phyloP scores from a whole-genome alignment of 441 rosid genomes.

The Jatropha multifida region DNA sequence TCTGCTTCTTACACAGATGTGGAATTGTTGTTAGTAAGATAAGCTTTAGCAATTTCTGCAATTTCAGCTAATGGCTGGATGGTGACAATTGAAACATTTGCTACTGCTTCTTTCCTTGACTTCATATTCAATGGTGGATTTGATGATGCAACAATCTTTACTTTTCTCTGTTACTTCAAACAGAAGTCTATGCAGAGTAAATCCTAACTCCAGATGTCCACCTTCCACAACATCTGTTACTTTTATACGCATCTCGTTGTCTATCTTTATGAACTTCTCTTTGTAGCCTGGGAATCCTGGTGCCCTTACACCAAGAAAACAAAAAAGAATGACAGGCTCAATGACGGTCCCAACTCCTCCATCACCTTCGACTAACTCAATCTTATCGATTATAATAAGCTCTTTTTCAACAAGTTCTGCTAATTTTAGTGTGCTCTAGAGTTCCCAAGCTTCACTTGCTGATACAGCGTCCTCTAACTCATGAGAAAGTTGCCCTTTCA shows the following conservation, averaged over 20 bases:
- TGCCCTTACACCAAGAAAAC: not conserved
- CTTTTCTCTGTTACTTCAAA: conserved; percentile 1
- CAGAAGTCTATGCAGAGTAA: not conserved
- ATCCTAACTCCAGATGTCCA: not conserved
- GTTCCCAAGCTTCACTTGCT: conserved; percentile 5
- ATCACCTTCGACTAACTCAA: conserved; percentile 11
- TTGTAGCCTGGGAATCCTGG: not conserved
- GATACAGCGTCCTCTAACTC: not conserved
- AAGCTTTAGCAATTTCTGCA: conserved; percentile 1
- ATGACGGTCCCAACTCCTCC: conserved; percentile 15
- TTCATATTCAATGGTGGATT: not conserved
- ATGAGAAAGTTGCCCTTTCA: not conserved
- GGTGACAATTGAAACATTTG: not conserved
- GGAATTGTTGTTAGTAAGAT: not conserved
- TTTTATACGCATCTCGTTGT: not conserved
- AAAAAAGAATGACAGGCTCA: not conserved
- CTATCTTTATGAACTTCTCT: not conserved
- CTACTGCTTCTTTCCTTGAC: conserved; percentile 1
- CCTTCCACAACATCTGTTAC: conserved; percentile 12
- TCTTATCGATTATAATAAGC: not conserved
- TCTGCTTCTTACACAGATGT: not conserved
- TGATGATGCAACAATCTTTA: conserved; percentile 4
- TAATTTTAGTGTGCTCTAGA: not conserved
- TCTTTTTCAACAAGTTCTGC: not conserved
- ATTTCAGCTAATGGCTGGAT: not conserved